Evolutionary conservation across 306 rosid species (phyloP), one percentile per base, ranked within the genome.

Genomic region (Sphenostylis stenocarpa): DNA sequence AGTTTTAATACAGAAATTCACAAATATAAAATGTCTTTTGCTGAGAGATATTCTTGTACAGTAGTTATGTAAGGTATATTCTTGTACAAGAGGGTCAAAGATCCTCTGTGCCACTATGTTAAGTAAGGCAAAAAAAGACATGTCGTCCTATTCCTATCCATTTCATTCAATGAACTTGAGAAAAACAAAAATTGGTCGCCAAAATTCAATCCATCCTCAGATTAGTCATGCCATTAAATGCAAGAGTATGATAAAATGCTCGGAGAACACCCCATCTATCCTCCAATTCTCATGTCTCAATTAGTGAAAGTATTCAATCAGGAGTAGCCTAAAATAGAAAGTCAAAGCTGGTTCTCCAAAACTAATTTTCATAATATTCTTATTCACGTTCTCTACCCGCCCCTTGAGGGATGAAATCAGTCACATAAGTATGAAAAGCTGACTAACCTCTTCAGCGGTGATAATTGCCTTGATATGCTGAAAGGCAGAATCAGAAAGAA

Each of bases 401-500:
- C 48, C 63, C 65, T 47, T 26, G 34, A 14, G 19, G 67, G 57
- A 67, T 57, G 33, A 66, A 24, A 67, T 16, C 56, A 67, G 24
- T 16, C 20, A 58, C 31, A 21, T 26, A 16, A 64, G 64, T n/a
- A 73, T 19, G 4, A 36, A 70, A 70, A 60, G 80, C 2, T 52
- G 5, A 15, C 34, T 44, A 78, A 95, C 98, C 97, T 95, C 98
- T 34, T 95, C 97, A 12, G 98, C 96, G 0, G 98, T 95, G 77
- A 95, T 95, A 64, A 95, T 92, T 39, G 98, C 98, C 80, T 95
- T 95, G 83, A 92, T 89, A 86, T 95, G 98, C 98, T 95, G 97
- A 36, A 78, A 43, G 6, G 34, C 81, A 73, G 23, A 82, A 73
- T 75, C 36, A 63, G 5, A 76, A 61, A 45, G 33, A 16, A 63